Evolutionary conservation across 306 rosid genomes (phyloP).

Genomic region (Quercus rubra): DNA sequence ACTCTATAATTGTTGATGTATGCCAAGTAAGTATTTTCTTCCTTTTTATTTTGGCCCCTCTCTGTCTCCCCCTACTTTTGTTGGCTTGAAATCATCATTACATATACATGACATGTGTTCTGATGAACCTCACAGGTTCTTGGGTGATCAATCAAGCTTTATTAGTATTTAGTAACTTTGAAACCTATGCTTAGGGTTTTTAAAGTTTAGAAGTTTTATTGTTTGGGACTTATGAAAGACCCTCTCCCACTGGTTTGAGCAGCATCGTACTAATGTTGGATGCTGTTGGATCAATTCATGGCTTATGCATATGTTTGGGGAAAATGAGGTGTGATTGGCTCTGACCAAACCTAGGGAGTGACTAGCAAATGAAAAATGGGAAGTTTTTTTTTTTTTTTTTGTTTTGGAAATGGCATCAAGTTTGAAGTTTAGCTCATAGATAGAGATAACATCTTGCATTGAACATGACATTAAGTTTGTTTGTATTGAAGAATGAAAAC

Average conservation of each 20-base stretch:
- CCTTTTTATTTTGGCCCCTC: neutral
- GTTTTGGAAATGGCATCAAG: too few species aligned
- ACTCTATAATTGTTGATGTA: constrained; percentile 95
- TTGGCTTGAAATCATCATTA: neutral
- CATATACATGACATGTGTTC: neutral
- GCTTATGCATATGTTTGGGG: neutral
- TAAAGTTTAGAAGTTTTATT: neutral
- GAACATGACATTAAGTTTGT: neutral
- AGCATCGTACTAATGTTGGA: neutral
- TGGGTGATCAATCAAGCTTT: neutral
- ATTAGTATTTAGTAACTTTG: neutral
- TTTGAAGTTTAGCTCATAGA: neutral
- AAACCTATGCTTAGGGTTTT: neutral
- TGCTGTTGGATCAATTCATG: neutral
- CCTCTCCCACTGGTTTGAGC: neutral
- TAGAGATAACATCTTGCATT: neutral
- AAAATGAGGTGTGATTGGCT: neutral
- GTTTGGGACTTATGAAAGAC: neutral
- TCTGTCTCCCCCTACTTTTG: neutral
- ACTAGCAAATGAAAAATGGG: neutral
- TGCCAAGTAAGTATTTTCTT: constrained; percentile 67
- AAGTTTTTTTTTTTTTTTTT: too few species aligned
- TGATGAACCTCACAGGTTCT: neutral
- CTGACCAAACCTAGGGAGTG: neutral
- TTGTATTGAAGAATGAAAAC: neutral